Base-by-base conservation (phyloP, 2,329 filamentous ascomycete species). In the Hypoxylon sp. region DNA sequence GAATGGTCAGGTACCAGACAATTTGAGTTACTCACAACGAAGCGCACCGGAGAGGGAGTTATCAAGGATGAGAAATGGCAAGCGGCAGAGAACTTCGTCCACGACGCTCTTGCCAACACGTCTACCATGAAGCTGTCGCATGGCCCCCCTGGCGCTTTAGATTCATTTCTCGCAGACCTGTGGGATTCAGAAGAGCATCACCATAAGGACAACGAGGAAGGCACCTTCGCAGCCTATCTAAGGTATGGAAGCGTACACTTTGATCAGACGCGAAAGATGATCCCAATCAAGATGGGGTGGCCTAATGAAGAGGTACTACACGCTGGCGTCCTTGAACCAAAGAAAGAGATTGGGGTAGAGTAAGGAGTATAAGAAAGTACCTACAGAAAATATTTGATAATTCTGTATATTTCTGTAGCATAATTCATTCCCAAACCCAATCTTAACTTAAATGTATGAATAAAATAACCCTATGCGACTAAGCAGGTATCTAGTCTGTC, bases 61-160 rank as follows among this genome's bases (percentile, higher is more conserved):
- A 67, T 75, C 1, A 71, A 67, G 54, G 74, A 76, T 26, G 74
- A 76, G 44, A 70, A 66, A 37, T 78, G 74, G 70, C 65, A 76
- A 24, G 71, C 70, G n/a, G 77, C 77, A 2, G 73, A 78, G 39
- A 59, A 66, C 11, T 76, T 78, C 24, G 75, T 77, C 14, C 59
- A 71, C 31, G 73, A 76, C n/a, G 70, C 78, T 1, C 73, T 81
- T 6, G 75, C 75, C 17, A 77, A 75, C 44, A 76, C 77, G 1
- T 71, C 74, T 9, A 79, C 75, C 17, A 76, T 79, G 76, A 80
- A 80, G 64, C 59, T 80, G 39, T 79, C 76, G 3, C 78, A 80
- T 24, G 78, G 78, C 0, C 74, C 74, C 3, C 55, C 72, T 3
- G 73, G 73, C 4, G 73, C 73, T 9, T 59, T 77, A 14, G 74